Percentiles rank a stretch among this genome's conserved stretches.
phyloP scores from a whole-genome alignment of 352 stramenopile species.

The Globisporangium uncinulatum region DNA sequence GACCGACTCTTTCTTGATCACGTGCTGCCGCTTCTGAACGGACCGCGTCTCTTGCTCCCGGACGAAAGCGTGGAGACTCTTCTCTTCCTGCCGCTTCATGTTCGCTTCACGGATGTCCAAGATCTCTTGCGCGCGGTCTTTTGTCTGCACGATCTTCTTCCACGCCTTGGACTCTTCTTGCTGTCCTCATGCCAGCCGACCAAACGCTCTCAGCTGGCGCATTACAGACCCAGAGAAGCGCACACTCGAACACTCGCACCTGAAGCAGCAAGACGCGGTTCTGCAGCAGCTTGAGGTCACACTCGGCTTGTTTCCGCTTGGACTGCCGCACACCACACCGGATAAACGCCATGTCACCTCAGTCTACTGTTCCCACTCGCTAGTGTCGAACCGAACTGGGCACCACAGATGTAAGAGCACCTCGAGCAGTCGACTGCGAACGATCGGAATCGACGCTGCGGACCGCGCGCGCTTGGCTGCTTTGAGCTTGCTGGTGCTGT shows the following conservation, averaged over 20 bases:
- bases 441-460: slow-evolving; percentile 36
- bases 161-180: slow-evolving; percentile 71
- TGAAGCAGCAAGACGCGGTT: slow-evolving; percentile 66
- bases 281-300: slow-evolving; percentile 63
- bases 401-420: slow-evolving; percentile 5
- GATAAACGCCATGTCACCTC: no score
- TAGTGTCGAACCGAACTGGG: not conserved
- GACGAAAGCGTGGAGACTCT: slow-evolving; percentile 33
- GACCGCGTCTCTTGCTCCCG: slow-evolving; percentile 36
- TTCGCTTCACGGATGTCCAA: slow-evolving; percentile 52
- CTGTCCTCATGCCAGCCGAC: slow-evolving; percentile 11
- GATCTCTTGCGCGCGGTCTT: slow-evolving; percentile 66
- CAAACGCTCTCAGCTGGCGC: no score
- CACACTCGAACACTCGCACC: slow-evolving; percentile 17
- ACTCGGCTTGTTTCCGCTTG: slow-evolving; percentile 70
- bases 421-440: slow-evolving; percentile 47
- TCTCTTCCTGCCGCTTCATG: slow-evolving; percentile 39
- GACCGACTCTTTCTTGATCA: slow-evolving; percentile 63
- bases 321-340: slow-evolving; percentile 19
- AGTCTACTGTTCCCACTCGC: no score
- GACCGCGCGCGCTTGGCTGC: slow-evolving; percentile 29
- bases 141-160: slow-evolving; percentile 79
- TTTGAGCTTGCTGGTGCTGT: slow-evolving; percentile 7
- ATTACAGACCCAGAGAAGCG: no score
- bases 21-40: slow-evolving; percentile 50